A percentile compares a stretch with the other conserved stretches of the same genome.
phyloP scores from a whole-genome alignment of 1,284 basidiomycete genomes.

The Pascua sp. region DNA sequence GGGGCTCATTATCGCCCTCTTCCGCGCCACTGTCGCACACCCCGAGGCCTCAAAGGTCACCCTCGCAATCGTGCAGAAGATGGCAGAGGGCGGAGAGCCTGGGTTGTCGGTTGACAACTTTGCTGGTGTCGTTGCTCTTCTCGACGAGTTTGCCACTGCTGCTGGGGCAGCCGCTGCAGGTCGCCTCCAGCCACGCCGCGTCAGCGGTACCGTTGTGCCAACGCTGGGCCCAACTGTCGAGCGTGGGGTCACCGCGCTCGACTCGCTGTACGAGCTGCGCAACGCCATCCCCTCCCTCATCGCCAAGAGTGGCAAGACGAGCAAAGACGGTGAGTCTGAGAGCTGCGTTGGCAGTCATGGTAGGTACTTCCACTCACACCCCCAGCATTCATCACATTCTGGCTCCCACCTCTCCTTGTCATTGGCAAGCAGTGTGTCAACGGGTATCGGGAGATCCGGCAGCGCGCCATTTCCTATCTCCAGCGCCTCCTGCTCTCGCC shows the following conservation, averaged over 20 bases:
- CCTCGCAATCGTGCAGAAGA: slow-evolving; percentile 66
- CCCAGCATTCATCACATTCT: slow-evolving; percentile 75
- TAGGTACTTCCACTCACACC: background rate
- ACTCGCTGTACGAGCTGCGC: slow-evolving; percentile 70
- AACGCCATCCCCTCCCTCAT: slow-evolving; percentile 61
- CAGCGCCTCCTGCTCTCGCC: slow-evolving; percentile 84
- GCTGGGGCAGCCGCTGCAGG: slow-evolving; percentile 63
- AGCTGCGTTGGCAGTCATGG: background rate
- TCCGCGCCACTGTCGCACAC: slow-evolving; percentile 78
- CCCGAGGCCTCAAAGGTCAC: slow-evolving; percentile 83
- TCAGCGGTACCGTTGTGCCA: slow-evolving; percentile 21
- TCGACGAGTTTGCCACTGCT: slow-evolving; percentile 81
- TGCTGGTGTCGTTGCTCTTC: slow-evolving; percentile 68
- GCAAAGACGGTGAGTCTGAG: slow-evolving; percentile 33
- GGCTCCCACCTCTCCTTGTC: slow-evolving; percentile 72
- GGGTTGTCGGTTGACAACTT: slow-evolving; percentile 75
- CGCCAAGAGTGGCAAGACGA: slow-evolving; percentile 48
- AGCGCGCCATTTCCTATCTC: slow-evolving; percentile 75
- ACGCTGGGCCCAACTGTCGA: slow-evolving; percentile 64
- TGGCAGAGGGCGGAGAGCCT: slow-evolving; percentile 55
- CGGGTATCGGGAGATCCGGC: slow-evolving; percentile 77
- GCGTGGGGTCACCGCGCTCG: slow-evolving; percentile 76
- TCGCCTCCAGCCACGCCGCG: slow-evolving; percentile 49
- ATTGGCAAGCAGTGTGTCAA: slow-evolving; percentile 83
- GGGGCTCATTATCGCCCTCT: slow-evolving; percentile 86